These are phyloP conservation scores for Lotmaria passim DNA, from an alignment of 208 protist species.

Conservation along the genomic window DNA sequence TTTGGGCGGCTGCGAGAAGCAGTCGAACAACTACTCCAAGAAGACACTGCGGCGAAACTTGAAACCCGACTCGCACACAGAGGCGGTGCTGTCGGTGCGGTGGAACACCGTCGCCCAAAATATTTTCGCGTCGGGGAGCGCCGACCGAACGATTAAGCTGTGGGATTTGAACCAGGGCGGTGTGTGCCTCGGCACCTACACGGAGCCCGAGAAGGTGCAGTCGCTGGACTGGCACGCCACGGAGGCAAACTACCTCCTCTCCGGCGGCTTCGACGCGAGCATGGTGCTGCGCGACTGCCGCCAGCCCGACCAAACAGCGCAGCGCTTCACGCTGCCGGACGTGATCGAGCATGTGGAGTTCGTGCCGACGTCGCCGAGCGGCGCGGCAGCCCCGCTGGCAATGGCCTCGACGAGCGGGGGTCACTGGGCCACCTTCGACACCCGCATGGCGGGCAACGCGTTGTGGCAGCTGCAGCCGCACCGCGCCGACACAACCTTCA, in stretches of 20 bases:
- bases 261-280: constrained; percentile 83
- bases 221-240: constrained; percentile 87
- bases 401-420: constrained; percentile 80
- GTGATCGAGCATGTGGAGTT: constrained; percentile 84
- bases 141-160: constrained; percentile 95
- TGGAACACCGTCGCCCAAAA: constrained; percentile 95
- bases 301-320: constrained; percentile 51
- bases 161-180: constrained; percentile 93
- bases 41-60: constrained; percentile 61
- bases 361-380: constrained; percentile 31
- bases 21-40: constrained; percentile 80
- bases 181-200: constrained; percentile 90
- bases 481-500: constrained; percentile 73
- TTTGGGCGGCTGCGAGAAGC: constrained; percentile 85
- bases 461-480: constrained; percentile 76
- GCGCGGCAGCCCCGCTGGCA: constrained; percentile 30
- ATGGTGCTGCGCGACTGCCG: constrained; percentile 87
- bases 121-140: constrained; percentile 94
- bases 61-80: constrained; percentile 88
- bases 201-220: constrained; percentile 94
- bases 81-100: constrained; percentile 94
- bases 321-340: constrained; percentile 57
- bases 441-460: constrained; percentile 49
- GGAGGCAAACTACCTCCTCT: constrained; percentile 87
- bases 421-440: constrained; percentile 74